Evolutionary conservation across 2,329 filamentous ascomycete species (phyloP).

Genomic region (Fusarium sp.): DNA sequence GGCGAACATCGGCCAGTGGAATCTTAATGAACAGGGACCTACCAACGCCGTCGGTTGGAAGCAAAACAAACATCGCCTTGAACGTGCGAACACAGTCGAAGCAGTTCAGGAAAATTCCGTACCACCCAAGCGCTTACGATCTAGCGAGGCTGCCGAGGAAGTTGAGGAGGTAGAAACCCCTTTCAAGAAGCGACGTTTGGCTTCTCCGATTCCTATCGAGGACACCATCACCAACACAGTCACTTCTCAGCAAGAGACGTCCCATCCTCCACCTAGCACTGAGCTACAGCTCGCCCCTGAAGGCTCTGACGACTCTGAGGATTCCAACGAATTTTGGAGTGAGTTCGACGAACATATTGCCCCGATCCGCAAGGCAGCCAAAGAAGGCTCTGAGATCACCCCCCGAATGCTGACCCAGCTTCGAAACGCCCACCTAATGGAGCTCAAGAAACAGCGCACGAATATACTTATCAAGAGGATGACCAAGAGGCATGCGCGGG

Average conservation of each 20-base stretch:
- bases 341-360: background rate
- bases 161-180: background rate
- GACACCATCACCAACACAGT: background rate
- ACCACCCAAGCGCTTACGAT: background rate
- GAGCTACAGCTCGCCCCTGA: background rate
- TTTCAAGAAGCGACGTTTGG: background rate
- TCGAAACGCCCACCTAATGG: background rate
- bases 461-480: background rate
- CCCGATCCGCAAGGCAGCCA: background rate
- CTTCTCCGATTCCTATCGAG: background rate
- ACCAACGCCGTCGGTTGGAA: background rate
- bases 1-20: constrained; percentile 6
- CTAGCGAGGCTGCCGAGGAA: background rate
- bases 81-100: background rate
- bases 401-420: background rate
- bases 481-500: background rate
- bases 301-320: background rate
- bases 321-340: background rate
- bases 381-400: background rate
- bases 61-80: background rate
- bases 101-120: background rate
- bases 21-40: constrained; percentile 8
- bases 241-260: background rate
- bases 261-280: background rate
- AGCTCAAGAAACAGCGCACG: background rate